These are phyloP conservation scores for Saccharomycodes ludwigii DNA, from an alignment of 805 yeast species.

Conservation along the genomic window DNA sequence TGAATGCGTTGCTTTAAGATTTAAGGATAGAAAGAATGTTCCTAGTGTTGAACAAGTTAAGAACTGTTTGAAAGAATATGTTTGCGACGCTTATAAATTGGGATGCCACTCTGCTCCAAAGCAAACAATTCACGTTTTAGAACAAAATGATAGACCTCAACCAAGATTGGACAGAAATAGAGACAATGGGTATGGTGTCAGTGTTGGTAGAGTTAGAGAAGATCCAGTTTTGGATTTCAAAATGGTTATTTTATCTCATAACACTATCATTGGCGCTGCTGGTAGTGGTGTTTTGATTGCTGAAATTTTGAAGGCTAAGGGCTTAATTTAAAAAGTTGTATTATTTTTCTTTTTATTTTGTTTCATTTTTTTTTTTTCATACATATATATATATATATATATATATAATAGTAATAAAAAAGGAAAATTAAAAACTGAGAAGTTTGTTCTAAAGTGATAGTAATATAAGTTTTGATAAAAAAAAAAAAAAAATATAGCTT, in stretches of 20 bases:
- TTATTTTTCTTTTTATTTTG: background rate
- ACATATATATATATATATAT: background rate
- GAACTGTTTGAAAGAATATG: conserved; percentile 54
- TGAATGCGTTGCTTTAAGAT: conserved; percentile 80
- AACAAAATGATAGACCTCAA: conserved; percentile 89
- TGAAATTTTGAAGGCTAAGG: conserved; percentile 71
- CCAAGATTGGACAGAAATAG: conserved; percentile 95
- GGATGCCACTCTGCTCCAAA: conserved; percentile 90
- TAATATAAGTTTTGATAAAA: background rate
- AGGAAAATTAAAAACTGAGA: no score
- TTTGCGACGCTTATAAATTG: conserved; percentile 67
- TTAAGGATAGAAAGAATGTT: conserved; percentile 59
- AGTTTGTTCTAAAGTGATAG: no score
- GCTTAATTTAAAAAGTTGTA: conserved; percentile 38
- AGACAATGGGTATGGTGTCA: conserved; percentile 86
- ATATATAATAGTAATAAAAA: background rate
- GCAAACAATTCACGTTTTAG: conserved; percentile 82
- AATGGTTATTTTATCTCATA: conserved; percentile 95
- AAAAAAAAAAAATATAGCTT: background rate
- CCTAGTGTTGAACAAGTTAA: conserved; percentile 79
- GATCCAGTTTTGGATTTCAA: conserved; percentile 90
- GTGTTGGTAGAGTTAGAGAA: conserved; percentile 88
- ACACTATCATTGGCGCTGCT: conserved; percentile 97
- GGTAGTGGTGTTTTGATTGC: conserved; percentile 96
- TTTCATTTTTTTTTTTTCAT: background rate